A percentile compares a stretch with the other conserved stretches of the same genome.
Conservation (phyloP, 2,329 filamentous ascomycete species). For the Cadophora luteo-olivacea region DNA sequence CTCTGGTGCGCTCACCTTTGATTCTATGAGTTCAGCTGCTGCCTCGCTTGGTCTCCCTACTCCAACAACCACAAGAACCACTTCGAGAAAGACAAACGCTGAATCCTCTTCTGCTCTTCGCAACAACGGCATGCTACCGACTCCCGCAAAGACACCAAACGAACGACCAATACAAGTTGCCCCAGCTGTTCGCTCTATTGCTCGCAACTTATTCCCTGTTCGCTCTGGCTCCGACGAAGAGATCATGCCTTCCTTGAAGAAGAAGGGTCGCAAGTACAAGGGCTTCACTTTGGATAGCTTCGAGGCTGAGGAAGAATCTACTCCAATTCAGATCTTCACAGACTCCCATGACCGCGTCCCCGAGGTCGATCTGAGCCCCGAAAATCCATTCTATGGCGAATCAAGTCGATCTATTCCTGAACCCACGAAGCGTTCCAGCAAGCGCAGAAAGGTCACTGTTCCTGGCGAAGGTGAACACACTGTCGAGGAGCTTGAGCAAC, state of each 20-base stretch:
- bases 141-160: conserved; percentile 79
- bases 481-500: conserved; percentile 62
- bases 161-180: conserved; percentile 56
- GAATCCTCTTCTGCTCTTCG: conserved; percentile 29
- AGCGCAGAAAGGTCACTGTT: conserved; percentile 58
- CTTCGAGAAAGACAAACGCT: conserved; percentile 36
- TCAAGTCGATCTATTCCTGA: conserved; percentile 48
- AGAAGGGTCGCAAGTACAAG: conserved; percentile 63
- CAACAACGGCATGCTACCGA: conserved; percentile 68
- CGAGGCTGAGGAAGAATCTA: conserved; percentile 58
- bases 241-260: conserved; percentile 64
- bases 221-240: conserved; percentile 55
- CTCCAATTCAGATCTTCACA: conserved; percentile 74
- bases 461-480: conserved; percentile 57
- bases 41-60: conserved; percentile 38
- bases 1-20: conserved; percentile 53
- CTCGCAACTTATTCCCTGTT: conserved; percentile 66
- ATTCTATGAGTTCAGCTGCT: conserved; percentile 52
- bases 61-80: conserved; percentile 36
- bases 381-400: conserved; percentile 75
- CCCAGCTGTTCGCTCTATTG: conserved; percentile 59
- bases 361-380: conserved; percentile 65
- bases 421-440: conserved; percentile 58
- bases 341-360: conserved; percentile 82
- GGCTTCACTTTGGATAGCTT: conserved; percentile 65